Base-by-base conservation (phyloP, 108 stramenopile genomes). In the Cyclotella atomus region DNA sequence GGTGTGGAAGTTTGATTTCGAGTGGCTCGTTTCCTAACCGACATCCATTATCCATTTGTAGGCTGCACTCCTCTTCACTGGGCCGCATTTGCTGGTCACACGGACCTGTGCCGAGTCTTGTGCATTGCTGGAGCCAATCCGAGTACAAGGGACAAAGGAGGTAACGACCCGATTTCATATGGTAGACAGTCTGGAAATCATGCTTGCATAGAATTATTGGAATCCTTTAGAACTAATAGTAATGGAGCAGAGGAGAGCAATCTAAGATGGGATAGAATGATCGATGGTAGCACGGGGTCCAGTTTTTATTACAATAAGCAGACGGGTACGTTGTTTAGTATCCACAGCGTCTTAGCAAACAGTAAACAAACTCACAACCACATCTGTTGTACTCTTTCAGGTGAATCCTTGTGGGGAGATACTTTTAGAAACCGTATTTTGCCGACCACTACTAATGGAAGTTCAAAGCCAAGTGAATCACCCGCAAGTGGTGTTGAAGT, bases 31-130 rank as follows among this genome's bases (percentile, higher is more conserved):
- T n/a, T n/a, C n/a, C n/a, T n/a, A n/a, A n/a, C n/a, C n/a, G n/a
- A n/a, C n/a, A n/a, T n/a, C n/a, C n/a, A n/a, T n/a, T n/a, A n/a
- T n/a, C n/a, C n/a, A 70, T 59, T n/a, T n/a, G n/a, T n/a, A n/a
- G 82, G 82, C 3, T 85, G 82, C 47, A 78, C 85, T n/a, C 82
- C 82, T 33, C 47, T 85, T 3, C 85, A 85, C 29, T 85, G 77
- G 77, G 85, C 82, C 7, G 85, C 77, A 15, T 83, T 30, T 29
- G 41, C 68, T 15, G 85, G 81, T 21, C 61, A 83, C 24, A 19
- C 62, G 6, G 78, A 78, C 25, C 59, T 83, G 14, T 85, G 82
- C 54, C 68, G 75, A 43, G 65, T 65, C 32, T 46, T 85, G 33
- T 83, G 81, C 43, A 64, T 57, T 30, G 82, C 81, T 36, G 85